Conservation (phyloP, 2,329 filamentous ascomycete species). For the Colletotrichum kahawae region DNA sequence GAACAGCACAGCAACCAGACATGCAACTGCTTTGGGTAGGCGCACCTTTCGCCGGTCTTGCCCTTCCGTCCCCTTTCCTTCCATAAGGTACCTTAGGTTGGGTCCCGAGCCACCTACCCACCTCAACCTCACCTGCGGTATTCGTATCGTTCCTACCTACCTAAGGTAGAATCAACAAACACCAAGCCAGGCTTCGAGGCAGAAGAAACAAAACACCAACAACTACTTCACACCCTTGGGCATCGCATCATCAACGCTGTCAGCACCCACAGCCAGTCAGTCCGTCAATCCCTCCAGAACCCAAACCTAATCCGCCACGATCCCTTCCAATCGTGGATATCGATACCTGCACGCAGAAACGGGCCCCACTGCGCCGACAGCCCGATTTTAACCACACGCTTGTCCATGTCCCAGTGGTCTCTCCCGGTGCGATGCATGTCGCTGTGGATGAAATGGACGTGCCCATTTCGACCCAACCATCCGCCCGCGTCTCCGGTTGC, state of each 20-base stretch:
- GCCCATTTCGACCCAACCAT: constrained; percentile 14
- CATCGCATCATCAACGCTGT: background rate
- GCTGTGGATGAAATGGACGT: background rate
- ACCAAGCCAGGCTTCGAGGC: background rate
- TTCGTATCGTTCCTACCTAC: background rate
- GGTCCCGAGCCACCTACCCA: background rate
- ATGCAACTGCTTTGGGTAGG: background rate
- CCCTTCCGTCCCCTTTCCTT: background rate
- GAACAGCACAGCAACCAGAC: background rate
- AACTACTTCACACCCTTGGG: background rate
- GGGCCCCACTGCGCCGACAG: background rate
- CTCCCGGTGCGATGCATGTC: background rate
- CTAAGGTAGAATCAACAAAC: background rate
- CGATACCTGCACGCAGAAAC: background rate
- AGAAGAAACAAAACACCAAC: background rate
- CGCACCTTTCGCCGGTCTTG: background rate
- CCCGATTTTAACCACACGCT: constrained; percentile 6
- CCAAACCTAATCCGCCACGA: background rate
- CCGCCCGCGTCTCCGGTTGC: constrained; percentile 1
- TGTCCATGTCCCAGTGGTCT: background rate
- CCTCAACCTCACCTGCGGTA: background rate
- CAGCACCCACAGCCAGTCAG: background rate
- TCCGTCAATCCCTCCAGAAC: background rate
- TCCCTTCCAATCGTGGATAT: constrained; percentile 1
- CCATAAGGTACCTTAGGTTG: background rate